Evolutionary conservation across 192 early-diverging fungal species (phyloP).

Genomic region (Entomortierella lignicola): DNA sequence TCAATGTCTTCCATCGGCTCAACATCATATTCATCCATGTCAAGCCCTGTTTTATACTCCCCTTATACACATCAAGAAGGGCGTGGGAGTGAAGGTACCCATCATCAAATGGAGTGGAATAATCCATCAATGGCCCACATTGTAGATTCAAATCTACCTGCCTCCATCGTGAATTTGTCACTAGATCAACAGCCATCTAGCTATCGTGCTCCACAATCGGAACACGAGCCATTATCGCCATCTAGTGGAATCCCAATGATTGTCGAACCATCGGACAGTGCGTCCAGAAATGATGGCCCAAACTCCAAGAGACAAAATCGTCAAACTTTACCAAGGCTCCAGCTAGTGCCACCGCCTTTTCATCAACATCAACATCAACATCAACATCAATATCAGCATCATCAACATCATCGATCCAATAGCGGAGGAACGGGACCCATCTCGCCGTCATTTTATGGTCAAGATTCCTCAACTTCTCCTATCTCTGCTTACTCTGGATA

Average conservation of each 20-base stretch:
- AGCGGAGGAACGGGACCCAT: constrained; percentile 5
- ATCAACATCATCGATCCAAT: constrained; percentile 17
- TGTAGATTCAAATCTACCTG: background rate
- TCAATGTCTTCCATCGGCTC: no score
- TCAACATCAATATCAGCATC: background rate
- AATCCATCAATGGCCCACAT: background rate
- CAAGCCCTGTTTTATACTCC: background rate
- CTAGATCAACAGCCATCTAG: background rate
- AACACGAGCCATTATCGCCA: background rate
- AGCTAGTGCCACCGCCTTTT: constrained; percentile 16
- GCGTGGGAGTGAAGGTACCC: background rate
- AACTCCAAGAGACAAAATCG: constrained; percentile 30
- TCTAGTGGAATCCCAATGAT: constrained; percentile 24
- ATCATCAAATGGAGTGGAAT: background rate
- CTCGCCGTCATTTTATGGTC: constrained; percentile 61
- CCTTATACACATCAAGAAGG: background rate
- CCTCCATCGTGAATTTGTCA: background rate
- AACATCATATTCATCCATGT: background rate
- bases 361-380: background rate
- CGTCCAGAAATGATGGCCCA: constrained; percentile 5
- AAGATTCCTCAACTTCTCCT: constrained; percentile 67
- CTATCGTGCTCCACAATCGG: background rate
- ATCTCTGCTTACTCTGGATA: constrained; percentile 25
- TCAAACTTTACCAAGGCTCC: constrained; percentile 30
- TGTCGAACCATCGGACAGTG: constrained; percentile 20